Conservation (phyloP, 2,329 filamentous ascomycete genomes). For the Pseudocercospora cruenta region DNA sequence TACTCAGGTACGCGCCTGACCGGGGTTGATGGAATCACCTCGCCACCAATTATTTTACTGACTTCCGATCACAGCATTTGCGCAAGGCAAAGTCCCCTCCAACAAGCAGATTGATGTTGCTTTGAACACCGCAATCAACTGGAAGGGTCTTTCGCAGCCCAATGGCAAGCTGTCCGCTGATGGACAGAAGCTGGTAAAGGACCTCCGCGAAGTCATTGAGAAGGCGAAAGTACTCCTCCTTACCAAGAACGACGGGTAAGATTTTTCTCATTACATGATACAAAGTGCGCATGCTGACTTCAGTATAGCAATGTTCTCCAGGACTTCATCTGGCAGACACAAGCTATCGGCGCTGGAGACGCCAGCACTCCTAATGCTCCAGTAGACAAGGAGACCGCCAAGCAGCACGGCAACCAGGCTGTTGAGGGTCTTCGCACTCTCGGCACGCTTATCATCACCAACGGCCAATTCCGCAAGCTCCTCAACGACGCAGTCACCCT, state of each 20-base stretch:
- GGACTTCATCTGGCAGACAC: conserved; percentile 95
- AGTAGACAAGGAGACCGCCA: conserved; percentile 73
- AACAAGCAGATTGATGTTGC: conserved; percentile 97
- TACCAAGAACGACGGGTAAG: conserved; percentile 82
- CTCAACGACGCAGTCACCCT: conserved; percentile 80
- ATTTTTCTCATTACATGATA: not conserved
- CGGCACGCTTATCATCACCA: conserved; percentile 87
- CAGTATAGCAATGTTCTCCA: conserved; percentile 72
- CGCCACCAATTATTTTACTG: conserved; percentile 38
- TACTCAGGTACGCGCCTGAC: conserved; percentile 48
- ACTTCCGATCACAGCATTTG: conserved; percentile 64
- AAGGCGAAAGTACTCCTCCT: conserved; percentile 83
- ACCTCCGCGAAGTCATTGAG: conserved; percentile 77
- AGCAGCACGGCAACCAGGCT: conserved; percentile 81
- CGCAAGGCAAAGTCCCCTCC: conserved; percentile 87
- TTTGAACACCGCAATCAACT: conserved; percentile 81
- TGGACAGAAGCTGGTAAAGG: conserved; percentile 75
- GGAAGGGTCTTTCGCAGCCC: conserved; percentile 69
- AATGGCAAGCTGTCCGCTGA: conserved; percentile 79
- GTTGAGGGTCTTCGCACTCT: conserved; percentile 84
- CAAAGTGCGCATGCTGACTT: not conserved
- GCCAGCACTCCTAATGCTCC: conserved; percentile 67
- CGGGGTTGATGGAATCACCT: conserved; percentile 38
- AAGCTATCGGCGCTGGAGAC: conserved; percentile 69
- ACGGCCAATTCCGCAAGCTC: conserved; percentile 94